Evolutionary conservation across 179 eudicot genomes (phyloP), one percentile per base, ranked within the genome.

Genomic region (Silene noctiflora): DNA sequence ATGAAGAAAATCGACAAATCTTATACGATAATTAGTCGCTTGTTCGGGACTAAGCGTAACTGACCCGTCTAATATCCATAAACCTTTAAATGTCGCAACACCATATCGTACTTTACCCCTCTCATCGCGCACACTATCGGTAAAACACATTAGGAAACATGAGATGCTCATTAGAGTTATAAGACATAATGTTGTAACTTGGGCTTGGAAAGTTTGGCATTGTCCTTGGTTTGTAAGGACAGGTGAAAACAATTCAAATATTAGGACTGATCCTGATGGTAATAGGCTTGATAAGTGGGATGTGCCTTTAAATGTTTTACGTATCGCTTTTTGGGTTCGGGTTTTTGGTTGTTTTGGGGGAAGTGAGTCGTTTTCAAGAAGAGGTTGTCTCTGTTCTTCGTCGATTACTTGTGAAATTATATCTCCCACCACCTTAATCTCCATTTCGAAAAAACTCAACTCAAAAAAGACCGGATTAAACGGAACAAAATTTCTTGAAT

Each of bases 21-120:
- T 16, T 5, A 94, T 71, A 75, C 83, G 81, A 62, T 86, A 94
- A 73, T 82, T 80, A 0, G 68, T 78, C 2, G 85, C 81, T 25
- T 86, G 87, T 46, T 85, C 86, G 0, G 81, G 84, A 1, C 72
- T 76, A 55, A 86, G 51, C 1, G n/a, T 72, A 4, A 82, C 76
- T 5, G 85, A 25, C 1, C 95, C 89, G 71, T 91, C 97, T 6
- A 89, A 64, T 0, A 87, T 85, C 92, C 90, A 87, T 13, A 91
- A 16, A 6, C 98, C 97, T 4, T 69, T 75, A 6, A 78, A 79
- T 0, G 96, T 94, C 3, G 93, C 97, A 11, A 94, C 0, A 0
- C 90, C 97, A 58, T 94, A 89, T 31, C 90, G 83, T 14, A 94
- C 88, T 76, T 90, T 91, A 1, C 97, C 97, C 2, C 80, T 70